Conservation (phyloP, 2,329 filamentous ascomycete species). For the Aspergillus sp. region DNA sequence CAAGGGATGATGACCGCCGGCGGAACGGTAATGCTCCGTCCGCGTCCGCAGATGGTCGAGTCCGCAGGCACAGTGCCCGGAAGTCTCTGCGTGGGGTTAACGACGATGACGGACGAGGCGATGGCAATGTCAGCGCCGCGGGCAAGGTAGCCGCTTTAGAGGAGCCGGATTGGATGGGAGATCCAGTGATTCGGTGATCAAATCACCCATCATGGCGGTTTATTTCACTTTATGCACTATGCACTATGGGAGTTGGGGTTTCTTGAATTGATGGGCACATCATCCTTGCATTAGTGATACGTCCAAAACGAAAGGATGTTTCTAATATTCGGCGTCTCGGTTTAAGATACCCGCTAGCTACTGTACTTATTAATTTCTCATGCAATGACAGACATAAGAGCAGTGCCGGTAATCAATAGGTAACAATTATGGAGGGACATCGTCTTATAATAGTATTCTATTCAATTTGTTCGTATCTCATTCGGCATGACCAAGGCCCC, state of each 20-base stretch:
- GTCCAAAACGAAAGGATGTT: not conserved
- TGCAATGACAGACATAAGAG: not conserved
- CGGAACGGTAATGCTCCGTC: constrained; percentile 31
- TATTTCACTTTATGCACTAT: not conserved
- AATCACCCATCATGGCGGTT: not conserved
- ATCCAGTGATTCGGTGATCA: constrained; percentile 46
- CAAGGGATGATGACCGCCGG: constrained; percentile 44
- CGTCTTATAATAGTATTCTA: constrained; percentile 4
- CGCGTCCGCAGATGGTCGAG: constrained; percentile 33
- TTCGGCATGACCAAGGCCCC: constrained; percentile 7
- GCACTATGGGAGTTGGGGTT: not conserved
- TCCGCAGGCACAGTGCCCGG: constrained; percentile 28
- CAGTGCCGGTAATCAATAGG: not conserved
- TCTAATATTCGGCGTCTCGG: constrained; percentile 5
- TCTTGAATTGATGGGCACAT: not conserved
- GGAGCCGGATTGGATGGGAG: constrained; percentile 51
- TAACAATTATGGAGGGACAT: not conserved
- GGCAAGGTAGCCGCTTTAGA: constrained; percentile 33
- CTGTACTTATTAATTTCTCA: not conserved
- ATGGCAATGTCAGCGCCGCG: constrained; percentile 24
- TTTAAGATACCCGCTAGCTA: constrained; percentile 9
- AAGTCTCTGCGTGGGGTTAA: constrained; percentile 30
- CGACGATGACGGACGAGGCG: constrained; percentile 22
- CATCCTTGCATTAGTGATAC: not conserved
- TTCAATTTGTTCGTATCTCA: constrained; percentile 26